These are phyloP conservation scores for Apiotrichum veenhuisii DNA, from an alignment of 1,284 basidiomycete species.

Conservation along the genomic window DNA sequence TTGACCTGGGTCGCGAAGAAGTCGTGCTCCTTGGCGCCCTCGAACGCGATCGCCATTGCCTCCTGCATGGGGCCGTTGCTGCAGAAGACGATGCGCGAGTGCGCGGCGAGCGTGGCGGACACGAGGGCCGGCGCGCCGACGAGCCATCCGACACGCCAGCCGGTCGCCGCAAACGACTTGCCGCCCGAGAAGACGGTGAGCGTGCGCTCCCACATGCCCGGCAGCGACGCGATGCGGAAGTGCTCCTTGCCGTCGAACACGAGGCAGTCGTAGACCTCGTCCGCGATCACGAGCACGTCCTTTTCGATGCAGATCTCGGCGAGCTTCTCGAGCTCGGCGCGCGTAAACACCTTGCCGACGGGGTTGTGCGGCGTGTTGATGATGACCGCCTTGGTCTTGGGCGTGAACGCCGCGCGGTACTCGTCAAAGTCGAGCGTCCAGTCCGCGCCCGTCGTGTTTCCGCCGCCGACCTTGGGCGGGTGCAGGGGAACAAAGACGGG, in stretches of 20 bases:
- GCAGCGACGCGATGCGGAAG: slow-evolving; percentile 82
- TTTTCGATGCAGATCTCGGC: slow-evolving; percentile 84
- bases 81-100: slow-evolving; percentile 92
- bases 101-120: slow-evolving; percentile 78
- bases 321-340: slow-evolving; percentile 74
- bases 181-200: slow-evolving; percentile 77
- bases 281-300: slow-evolving; percentile 87
- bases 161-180: slow-evolving; percentile 95
- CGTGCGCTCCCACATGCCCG: slow-evolving; percentile 97
- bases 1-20: slow-evolving; percentile 76
- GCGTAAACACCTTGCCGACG: slow-evolving; percentile 89
- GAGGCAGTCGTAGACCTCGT: slow-evolving; percentile 98
- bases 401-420: slow-evolving; percentile 74
- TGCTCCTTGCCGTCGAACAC: slow-evolving; percentile 86
- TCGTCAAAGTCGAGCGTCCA: slow-evolving; percentile 86
- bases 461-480: slow-evolving; percentile 61
- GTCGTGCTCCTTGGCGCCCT: slow-evolving; percentile 63
- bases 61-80: slow-evolving; percentile 89
- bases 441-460: slow-evolving; percentile 63
- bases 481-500: slow-evolving; percentile 94
- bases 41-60: slow-evolving; percentile 80
- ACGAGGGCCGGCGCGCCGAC: slow-evolving; percentile 83
- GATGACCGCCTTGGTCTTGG: slow-evolving; percentile 86
- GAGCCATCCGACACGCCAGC: slow-evolving; percentile 94
- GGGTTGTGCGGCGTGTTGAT: slow-evolving; percentile 96